Percentiles rank a stretch among this genome's conserved stretches.
phyloP scores from a whole-genome alignment of 768 basidiomycete genomes.

The Amyloporia xantha region DNA sequence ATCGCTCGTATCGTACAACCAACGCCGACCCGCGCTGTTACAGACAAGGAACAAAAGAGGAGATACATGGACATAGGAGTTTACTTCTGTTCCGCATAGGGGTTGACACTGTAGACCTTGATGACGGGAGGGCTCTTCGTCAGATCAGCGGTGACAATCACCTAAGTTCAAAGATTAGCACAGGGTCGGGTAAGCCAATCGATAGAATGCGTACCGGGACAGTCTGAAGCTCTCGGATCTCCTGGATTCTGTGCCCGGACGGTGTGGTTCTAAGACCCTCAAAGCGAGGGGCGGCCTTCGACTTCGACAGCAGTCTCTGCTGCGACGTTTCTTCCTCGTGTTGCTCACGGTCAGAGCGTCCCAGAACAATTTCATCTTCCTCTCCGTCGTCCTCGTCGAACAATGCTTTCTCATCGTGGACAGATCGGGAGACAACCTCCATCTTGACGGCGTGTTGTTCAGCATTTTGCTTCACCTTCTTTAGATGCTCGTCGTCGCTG shows the following conservation, averaged over 20 bases:
- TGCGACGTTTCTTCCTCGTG: slow-evolving; percentile 55
- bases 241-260: slow-evolving; percentile 91
- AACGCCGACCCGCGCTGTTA: slow-evolving; percentile 4
- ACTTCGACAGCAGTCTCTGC: slow-evolving; percentile 73
- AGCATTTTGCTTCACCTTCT: slow-evolving; percentile 89
- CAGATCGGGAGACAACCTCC: slow-evolving; percentile 81
- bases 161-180: too few species aligned
- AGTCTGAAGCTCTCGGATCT: slow-evolving; percentile 88
- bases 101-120: slow-evolving; percentile 95
- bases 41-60: slow-evolving; percentile 1
- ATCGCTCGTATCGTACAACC: slow-evolving; percentile 17
- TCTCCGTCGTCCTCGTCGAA: slow-evolving; percentile 79
- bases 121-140: slow-evolving; percentile 96
- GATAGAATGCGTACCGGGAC: slow-evolving; percentile 80
- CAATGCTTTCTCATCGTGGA: slow-evolving; percentile 80
- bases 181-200: too few species aligned
- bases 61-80: slow-evolving; percentile 3
- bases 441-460: slow-evolving; percentile 89
- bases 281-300: slow-evolving; percentile 71
- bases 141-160: slow-evolving; percentile 91
- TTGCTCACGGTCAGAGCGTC: slow-evolving; percentile 37
- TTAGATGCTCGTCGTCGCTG: slow-evolving; percentile 92
- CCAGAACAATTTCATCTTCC: slow-evolving; percentile 79
- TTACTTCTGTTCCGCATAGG: slow-evolving; percentile 56
- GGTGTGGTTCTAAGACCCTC: slow-evolving; percentile 71